Base-by-base conservation (phyloP, 805 yeast species). In the Metschnikowia koreensis region DNA sequence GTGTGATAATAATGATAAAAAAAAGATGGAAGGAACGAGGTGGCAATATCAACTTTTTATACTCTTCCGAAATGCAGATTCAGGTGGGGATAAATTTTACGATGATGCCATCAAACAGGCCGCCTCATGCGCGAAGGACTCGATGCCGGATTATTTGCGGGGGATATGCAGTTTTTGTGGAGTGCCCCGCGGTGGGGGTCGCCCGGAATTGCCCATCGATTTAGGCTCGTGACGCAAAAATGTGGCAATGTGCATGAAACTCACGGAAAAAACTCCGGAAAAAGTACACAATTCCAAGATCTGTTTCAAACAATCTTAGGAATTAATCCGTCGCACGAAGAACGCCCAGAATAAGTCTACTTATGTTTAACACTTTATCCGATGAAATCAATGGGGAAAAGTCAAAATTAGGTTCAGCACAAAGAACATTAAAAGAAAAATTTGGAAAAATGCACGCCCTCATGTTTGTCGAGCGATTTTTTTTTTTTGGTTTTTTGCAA, bases 21-120 rank as follows among this genome's bases (percentile, higher is more conserved):
- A 43, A 43, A 41, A n/a, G 12, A n/a, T 27, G 26, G 13, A 12
- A 27, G 27, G 9, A 28, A 33, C 12, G 13, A 5, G 37, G 13
- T 27, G 36, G 10, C 13, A 13, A 29, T n/a, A 12, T 17, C 22
- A n/a, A 26, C 34, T 22, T n/a, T 44, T 9, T 36, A 44, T 44
- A 44, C 33, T 11, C 5, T 36, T 17, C 27, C 11, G 27, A 40
- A 42, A 17, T 29, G 33, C 39, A 13, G n/a, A n/a, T 13, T 10
- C n/a, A 6, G 37, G 47, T n/a, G 47, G 51, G 47, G 51, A 43
- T 39, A 3, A 43, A 39, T 39, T 47, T 22, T 48, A 43, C 51
- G 47, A 31, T 16, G 16, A 13, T 37, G 41, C 29, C 40, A 34
- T 42, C 16, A 16, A 27, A 16, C 38, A 37, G 33, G 47, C 42